These are phyloP conservation scores for Ogataea nitratoaversa DNA, from an alignment of 805 yeast species.

Conservation along the genomic window DNA sequence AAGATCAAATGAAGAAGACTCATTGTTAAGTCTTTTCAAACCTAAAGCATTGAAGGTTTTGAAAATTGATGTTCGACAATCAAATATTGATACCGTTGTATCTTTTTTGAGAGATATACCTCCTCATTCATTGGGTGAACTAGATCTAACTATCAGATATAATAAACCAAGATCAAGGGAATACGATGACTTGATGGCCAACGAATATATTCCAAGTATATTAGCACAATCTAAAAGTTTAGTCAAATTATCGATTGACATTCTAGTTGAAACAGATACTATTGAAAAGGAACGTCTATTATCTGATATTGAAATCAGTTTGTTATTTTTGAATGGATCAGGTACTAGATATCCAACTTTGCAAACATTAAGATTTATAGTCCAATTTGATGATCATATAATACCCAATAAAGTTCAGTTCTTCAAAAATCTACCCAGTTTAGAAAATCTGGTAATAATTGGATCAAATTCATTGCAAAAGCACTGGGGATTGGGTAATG, in stretches of 20 bases:
- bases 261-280: conserved; percentile 18
- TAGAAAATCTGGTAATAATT: conserved; percentile 40
- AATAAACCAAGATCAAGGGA: conserved; percentile 16
- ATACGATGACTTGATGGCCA: conserved; percentile 11
- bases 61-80: conserved; percentile 22
- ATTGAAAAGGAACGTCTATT: conserved; percentile 18
- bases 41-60: conserved; percentile 7
- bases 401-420: conserved; percentile 23
- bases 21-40: conserved; percentile 12
- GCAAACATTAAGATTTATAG: conserved; percentile 37
- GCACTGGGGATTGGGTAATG: conserved; percentile 52
- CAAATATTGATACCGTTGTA: conserved; percentile 15
- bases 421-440: conserved; percentile 25
- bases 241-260: conserved; percentile 22
- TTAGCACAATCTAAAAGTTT: conserved; percentile 14
- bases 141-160: conserved; percentile 21
- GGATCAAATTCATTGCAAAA: conserved; percentile 50
- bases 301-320: conserved; percentile 13
- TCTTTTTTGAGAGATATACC: conserved; percentile 12
- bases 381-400: conserved; percentile 28
- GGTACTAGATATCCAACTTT: conserved; percentile 22
- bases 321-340: conserved; percentile 8
- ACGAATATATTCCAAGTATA: conserved; percentile 7
- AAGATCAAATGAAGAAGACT: conserved; percentile 1
- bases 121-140: conserved; percentile 17